Evolutionary conservation across 371 early-diverging fungal species (phyloP).

Genomic region (Haplosporangium sp.): DNA sequence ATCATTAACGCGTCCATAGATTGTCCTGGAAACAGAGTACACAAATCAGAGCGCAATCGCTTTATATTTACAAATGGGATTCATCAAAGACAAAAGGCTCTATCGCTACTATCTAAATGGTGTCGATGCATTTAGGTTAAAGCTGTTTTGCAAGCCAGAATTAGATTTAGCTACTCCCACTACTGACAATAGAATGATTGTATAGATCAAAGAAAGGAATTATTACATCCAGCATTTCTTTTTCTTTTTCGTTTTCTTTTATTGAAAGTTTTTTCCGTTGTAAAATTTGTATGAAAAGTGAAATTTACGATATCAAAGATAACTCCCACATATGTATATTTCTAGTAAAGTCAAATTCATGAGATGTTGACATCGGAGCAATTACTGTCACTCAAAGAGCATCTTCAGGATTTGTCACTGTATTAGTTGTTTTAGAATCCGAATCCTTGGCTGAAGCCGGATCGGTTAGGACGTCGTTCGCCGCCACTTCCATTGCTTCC

Average conservation of each 20-base stretch:
- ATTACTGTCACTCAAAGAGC: background rate
- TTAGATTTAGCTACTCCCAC: background rate
- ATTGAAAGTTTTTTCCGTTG: background rate
- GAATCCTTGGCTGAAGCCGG: conserved; percentile 22
- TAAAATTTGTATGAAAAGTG: background rate
- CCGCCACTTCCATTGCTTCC: background rate
- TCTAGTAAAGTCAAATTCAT: background rate
- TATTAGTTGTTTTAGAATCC: background rate
- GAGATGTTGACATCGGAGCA: background rate
- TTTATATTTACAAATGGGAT: conserved; percentile 93
- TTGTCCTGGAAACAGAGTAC: conserved; percentile 94
- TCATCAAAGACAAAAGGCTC: conserved; percentile 92
- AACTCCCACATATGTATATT: too few species aligned
- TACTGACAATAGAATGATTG: background rate
- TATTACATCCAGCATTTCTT: background rate
- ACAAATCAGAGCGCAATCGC: conserved; percentile 88
- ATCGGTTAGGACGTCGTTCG: conserved; percentile 10
- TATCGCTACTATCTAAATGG: conserved; percentile 94
- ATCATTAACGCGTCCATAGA: conserved; percentile 49
- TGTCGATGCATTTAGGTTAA: conserved; percentile 91
- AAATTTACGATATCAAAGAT: too few species aligned
- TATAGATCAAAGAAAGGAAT: conserved; percentile 1
- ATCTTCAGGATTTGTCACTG: background rate
- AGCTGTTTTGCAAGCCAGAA: conserved; percentile 72
- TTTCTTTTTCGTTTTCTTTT: background rate